Percentiles rank a stretch among this genome's conserved stretches.
Evolutionary conservation across 306 rosid genomes (phyloP).

Genomic region (Hippophae gyantsensis): DNA sequence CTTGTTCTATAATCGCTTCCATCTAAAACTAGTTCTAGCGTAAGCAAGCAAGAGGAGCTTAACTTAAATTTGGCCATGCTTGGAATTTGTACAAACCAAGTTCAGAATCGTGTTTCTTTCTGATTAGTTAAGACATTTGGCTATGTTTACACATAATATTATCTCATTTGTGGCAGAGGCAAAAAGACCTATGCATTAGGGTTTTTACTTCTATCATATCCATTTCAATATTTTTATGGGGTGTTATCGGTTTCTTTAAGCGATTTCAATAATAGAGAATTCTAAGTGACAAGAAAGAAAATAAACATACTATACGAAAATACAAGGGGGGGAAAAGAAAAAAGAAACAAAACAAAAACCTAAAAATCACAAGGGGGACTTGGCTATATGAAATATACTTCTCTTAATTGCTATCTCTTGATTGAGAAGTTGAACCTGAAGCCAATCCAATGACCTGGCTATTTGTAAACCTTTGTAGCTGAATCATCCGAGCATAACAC

Average conservation of each 20-base stretch:
- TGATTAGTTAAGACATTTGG: too few relatives aligned
- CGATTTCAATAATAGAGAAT: slow-evolving; percentile 29
- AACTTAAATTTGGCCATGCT: too few relatives aligned
- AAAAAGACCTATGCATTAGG: slow-evolving; percentile 4
- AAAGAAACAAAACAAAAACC: slow-evolving; percentile 24
- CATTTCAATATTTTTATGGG: slow-evolving; percentile 28
- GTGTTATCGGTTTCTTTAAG: slow-evolving; percentile 33
- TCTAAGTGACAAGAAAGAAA: slow-evolving; percentile 26
- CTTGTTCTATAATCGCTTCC: too few relatives aligned
- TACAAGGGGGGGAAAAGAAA: background rate
- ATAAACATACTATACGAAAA: slow-evolving; percentile 52
- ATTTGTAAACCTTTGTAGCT: slow-evolving; percentile 77
- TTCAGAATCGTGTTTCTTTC: too few relatives aligned
- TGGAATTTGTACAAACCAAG: too few relatives aligned
- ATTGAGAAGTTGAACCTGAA: slow-evolving; percentile 75
- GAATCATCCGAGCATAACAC: slow-evolving; percentile 85
- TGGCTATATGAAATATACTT: slow-evolving; percentile 37
- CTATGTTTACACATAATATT: too few relatives aligned
- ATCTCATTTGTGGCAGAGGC: background rate
- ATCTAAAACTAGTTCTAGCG: too few relatives aligned
- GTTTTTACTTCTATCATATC: slow-evolving; percentile 12
- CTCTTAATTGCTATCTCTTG: slow-evolving; percentile 28
- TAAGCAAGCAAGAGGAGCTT: too few relatives aligned
- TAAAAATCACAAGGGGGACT: slow-evolving; percentile 27
- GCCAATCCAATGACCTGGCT: slow-evolving; percentile 76